These are phyloP conservation scores for Sextonia rubra DNA, from an alignment of 164 flowering plant genomes.

Conservation along the genomic window DNA sequence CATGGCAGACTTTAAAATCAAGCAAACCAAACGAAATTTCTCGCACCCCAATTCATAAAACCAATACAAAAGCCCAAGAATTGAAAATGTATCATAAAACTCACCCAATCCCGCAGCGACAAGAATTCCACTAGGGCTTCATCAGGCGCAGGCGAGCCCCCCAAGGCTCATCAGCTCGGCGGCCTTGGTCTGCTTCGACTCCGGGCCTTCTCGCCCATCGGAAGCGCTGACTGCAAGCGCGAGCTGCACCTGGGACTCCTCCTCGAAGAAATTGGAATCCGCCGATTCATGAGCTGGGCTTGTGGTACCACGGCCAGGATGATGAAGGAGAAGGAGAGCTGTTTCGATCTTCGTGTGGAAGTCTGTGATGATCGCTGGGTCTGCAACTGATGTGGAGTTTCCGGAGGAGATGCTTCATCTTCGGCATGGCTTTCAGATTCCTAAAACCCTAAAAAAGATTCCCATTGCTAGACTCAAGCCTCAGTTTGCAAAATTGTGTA, in stretches of 20 bases:
- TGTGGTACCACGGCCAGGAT: no score
- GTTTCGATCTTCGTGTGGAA: conserved; percentile 12
- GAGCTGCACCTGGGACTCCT: conserved; percentile 93
- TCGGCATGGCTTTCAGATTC: conserved; percentile 42
- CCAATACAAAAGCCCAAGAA: not conserved
- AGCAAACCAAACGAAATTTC: no score
- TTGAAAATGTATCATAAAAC: not conserved
- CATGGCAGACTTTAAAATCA: no score
- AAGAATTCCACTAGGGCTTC: conserved; percentile 49
- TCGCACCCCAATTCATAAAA: no score
- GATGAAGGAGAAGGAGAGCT: conserved; percentile 21
- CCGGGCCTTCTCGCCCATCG: conserved; percentile 54
- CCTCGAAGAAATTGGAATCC: conserved; percentile 69
- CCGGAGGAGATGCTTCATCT: conserved; percentile 75
- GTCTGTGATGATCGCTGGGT: conserved; percentile 19
- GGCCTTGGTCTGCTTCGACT: conserved; percentile 86
- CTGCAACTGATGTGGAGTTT: conserved; percentile 76
- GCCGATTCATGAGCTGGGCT: no score
- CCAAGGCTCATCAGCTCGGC: conserved; percentile 84
- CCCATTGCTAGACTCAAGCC: no score
- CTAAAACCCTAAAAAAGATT: no score
- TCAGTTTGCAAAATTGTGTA: no score
- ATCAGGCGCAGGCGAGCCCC: conserved; percentile 33
- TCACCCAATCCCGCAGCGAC: conserved; percentile 92
- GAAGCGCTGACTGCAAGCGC: conserved; percentile 97